Evolutionary conservation across 805 yeast species (phyloP), one percentile per base, ranked within the genome.

Genomic region (Ogataea pignaliae): DNA sequence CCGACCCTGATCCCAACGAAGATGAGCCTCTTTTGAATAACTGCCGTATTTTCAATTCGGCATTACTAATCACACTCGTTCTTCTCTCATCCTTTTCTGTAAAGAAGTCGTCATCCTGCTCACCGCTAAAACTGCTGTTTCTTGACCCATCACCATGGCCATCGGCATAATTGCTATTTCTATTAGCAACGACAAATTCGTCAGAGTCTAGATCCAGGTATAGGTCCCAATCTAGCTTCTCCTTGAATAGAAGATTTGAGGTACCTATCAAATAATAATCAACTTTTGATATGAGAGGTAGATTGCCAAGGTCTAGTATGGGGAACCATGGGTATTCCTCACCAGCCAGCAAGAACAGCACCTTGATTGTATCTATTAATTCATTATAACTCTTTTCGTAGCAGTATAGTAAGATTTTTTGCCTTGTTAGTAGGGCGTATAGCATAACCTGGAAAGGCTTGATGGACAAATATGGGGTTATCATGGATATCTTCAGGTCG

Each of bases 181-280:
- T 37, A 34, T n/a, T 63, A 55, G 15, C 31, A 30, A 70, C 43
- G 29, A 57, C 51, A 34, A 79, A 54, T 42, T 68, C 72, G 37
- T 74, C 75, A 0, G 70, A 40, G 53, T 83, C 89, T 48, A 84
- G 53, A 57, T 84, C 82, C 44, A 79, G 76, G 47, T 78, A 71
- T 29, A 79, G 59, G 58, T 84, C 86, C 84, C 85, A 83, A 17
- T 46, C 46, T 7, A 58, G 69, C 44, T 73, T 73, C 29, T 75
- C 70, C 53, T 78, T 79, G 56, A 84, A 76, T 34, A 81, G 73
- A 13, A 83, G 76, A 56, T 84, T 84, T 34, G 83, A 78, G 3
- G 88, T 82, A 3, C 91, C 91, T 2, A 85, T 73, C 39, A 84
- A 63, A 52, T 68, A 78, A 28, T 64, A 65, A 29, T 53, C 66